These are phyloP conservation scores for Citrus australasica DNA, from an alignment of 345 rosid species.

Conservation along the genomic window DNA sequence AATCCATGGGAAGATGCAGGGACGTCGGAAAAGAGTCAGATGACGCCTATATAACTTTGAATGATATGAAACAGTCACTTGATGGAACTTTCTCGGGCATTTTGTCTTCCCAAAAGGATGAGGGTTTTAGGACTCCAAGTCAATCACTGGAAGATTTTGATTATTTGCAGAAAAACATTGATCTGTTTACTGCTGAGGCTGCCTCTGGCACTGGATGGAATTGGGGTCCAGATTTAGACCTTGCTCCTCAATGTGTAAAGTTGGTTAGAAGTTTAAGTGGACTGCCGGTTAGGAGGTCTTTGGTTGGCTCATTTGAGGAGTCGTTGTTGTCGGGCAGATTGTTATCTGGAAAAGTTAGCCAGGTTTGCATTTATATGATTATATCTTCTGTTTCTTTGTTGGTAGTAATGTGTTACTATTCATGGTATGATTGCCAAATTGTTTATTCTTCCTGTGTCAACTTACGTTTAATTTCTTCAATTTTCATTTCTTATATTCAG, in stretches of 20 bases:
- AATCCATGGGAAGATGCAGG: constrained; percentile 24
- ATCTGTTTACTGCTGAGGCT: constrained; percentile 35
- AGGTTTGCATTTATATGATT: constrained; percentile 33
- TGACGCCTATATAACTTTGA: constrained; percentile 27
- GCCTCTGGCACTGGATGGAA: constrained; percentile 22
- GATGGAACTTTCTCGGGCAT: constrained; percentile 28
- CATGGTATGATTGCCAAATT: neutral
- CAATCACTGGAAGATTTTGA: constrained; percentile 41
- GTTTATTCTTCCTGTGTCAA: neutral
- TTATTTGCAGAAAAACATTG: constrained; percentile 30
- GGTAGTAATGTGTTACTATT: constrained; percentile 1
- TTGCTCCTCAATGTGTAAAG: constrained; percentile 24
- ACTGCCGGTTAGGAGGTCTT: constrained; percentile 47
- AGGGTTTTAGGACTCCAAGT: constrained; percentile 25
- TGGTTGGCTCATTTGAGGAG: constrained; percentile 83
- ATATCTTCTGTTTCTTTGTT: neutral
- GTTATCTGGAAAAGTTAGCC: constrained; percentile 45
- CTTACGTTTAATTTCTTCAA: neutral
- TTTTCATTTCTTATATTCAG: constrained; percentile 25
- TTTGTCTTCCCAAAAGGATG: constrained; percentile 26
- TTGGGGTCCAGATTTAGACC: constrained; percentile 28
- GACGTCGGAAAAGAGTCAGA: constrained; percentile 19
- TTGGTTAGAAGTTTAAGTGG: constrained; percentile 45
- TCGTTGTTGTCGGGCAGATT: constrained; percentile 61
- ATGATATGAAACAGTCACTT: constrained; percentile 33